Evolutionary conservation across 2,329 filamentous ascomycete species (phyloP).

Genomic region (Gaeumannomyces tritici): DNA sequence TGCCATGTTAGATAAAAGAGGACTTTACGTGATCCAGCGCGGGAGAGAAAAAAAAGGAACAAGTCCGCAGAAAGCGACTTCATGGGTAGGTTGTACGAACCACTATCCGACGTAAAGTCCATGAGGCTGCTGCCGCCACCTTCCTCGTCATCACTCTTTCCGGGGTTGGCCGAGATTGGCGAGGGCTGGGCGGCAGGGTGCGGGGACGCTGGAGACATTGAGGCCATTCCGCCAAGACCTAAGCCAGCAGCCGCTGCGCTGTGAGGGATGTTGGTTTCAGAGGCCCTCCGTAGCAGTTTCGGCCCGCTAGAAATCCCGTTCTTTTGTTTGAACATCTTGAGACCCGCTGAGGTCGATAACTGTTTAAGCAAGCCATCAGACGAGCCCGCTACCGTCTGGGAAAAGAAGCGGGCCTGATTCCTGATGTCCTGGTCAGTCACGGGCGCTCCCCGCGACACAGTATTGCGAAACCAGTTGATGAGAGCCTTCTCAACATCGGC

Average conservation of each 20-base stretch:
- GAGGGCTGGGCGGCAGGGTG: slow-evolving; percentile 47
- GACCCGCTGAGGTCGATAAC: slow-evolving; percentile 51
- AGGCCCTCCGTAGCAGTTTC: slow-evolving; percentile 45
- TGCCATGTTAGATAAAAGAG: slow-evolving; percentile 59
- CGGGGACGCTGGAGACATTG: slow-evolving; percentile 66
- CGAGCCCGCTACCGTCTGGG: slow-evolving; percentile 17
- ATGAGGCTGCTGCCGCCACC: slow-evolving; percentile 44
- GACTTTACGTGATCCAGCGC: slow-evolving; percentile 35
- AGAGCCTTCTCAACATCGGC: slow-evolving; percentile 90
- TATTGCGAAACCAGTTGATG: slow-evolving; percentile 76
- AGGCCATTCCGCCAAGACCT: slow-evolving; percentile 34
- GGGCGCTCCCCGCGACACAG: slow-evolving; percentile 63
- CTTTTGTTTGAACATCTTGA: slow-evolving; percentile 94
- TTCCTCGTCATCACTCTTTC: slow-evolving; percentile 50
- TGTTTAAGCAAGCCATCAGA: neutral
- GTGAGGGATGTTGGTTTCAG: slow-evolving; percentile 63
- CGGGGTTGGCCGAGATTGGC: slow-evolving; percentile 60
- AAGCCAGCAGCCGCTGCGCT: slow-evolving; percentile 46
- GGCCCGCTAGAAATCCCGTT: slow-evolving; percentile 43
- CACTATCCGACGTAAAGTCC: slow-evolving; percentile 44
- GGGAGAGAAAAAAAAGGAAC: too few relatives aligned
- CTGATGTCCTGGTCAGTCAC: slow-evolving; percentile 74
- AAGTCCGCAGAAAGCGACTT: slow-evolving; percentile 28
- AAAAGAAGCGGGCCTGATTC: slow-evolving; percentile 76
- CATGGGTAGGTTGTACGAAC: slow-evolving; percentile 43